phyloP scores from a whole-genome alignment of 768 basidiomycete species.

The Tephrocybe sp. region DNA sequence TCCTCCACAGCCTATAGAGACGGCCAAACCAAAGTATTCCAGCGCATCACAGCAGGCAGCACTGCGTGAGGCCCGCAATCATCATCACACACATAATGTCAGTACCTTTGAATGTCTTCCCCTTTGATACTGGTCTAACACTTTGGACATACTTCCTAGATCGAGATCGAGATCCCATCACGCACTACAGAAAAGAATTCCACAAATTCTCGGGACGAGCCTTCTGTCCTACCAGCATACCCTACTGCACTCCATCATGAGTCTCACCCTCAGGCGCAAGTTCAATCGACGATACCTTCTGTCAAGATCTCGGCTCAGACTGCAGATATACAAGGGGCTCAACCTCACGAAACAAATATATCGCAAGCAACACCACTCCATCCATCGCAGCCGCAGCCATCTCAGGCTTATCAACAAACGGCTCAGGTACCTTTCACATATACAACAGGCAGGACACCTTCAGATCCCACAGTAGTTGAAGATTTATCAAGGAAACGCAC shows the following conservation, averaged over 20 bases:
- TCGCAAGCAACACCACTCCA: not conserved
- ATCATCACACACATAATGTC: not conserved
- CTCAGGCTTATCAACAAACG: not conserved
- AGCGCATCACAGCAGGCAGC: conserved; percentile 8
- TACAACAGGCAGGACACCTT: not conserved
- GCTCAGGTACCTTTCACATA: not conserved
- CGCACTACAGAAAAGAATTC: not conserved
- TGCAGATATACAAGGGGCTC: not conserved
- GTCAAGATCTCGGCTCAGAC: too few relatives aligned
- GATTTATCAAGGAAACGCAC: not conserved
- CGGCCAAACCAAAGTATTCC: not conserved
- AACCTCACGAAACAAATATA: not conserved
- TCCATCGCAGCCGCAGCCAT: not conserved
- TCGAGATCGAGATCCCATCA: not conserved
- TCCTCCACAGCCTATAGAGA: not conserved
- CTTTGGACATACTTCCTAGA: not conserved
- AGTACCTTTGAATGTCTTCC: not conserved
- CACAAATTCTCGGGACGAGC: not conserved
- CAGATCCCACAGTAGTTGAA: not conserved
- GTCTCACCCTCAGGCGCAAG: not conserved
- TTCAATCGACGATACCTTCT: too few relatives aligned
- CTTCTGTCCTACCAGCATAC: not conserved
- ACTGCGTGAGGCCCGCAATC: not conserved
- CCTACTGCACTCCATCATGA: not conserved
- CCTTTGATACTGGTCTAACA: not conserved